Conservation (phyloP, 306 rosid species). For the Luffa aegyptiaca region DNA sequence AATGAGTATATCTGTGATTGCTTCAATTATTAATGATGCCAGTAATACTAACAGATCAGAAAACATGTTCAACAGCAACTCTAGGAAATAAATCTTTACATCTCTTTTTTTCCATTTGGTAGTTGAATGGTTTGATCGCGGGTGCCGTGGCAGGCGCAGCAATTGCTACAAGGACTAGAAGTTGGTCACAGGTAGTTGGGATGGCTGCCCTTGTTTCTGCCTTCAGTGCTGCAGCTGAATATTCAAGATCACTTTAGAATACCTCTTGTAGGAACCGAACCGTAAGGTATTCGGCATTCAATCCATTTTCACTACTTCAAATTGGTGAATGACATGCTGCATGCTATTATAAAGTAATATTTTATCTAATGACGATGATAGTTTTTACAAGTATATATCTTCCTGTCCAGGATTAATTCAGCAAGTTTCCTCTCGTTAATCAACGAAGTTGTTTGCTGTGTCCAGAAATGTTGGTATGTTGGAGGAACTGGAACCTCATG, state of each 20-base stretch:
- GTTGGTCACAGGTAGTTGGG: conserved; percentile 44
- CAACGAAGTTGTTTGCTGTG: neutral
- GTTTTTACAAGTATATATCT: neutral
- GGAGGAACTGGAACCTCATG: neutral
- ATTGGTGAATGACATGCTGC: neutral
- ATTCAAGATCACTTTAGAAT: conserved; percentile 32
- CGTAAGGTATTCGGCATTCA: neutral
- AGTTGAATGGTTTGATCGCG: conserved; percentile 75
- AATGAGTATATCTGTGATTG: neutral
- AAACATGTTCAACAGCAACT: neutral
- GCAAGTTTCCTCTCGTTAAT: neutral
- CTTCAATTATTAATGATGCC: neutral
- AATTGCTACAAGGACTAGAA: conserved; percentile 59
- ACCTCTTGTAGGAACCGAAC: neutral
- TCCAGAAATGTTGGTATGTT: neutral
- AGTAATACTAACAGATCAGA: neutral
- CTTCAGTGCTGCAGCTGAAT: conserved; percentile 54
- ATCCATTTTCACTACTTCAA: neutral
- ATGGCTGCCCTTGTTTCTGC: conserved; percentile 57
- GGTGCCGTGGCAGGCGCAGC: conserved; percentile 75
- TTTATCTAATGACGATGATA: neutral
- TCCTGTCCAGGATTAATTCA: neutral
- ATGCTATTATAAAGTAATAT: neutral
- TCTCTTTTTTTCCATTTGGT: conserved; percentile 5
- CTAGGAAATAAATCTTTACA: neutral